Base-by-base conservation (phyloP, 306 rosid species). In the Cucurbita moschata region DNA sequence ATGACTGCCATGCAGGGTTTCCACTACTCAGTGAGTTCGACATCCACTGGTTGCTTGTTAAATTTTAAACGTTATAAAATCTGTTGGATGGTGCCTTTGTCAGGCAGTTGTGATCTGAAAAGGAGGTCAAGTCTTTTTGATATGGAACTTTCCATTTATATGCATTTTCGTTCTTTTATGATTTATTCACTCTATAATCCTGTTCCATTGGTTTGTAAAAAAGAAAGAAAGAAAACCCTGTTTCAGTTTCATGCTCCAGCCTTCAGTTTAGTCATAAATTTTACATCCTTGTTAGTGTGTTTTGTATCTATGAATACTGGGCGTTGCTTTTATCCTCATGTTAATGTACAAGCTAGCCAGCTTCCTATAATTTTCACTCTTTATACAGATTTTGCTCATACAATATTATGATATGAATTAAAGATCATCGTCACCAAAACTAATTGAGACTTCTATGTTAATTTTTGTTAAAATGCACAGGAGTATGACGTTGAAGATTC, bases 401-500 rank as follows among this genome's bases (percentile, higher is more conserved):
- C 14, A 47, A 46, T 47, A 69, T 12, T 67, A 70, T 46, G 71
- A 14, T 1, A 42, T 44, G 56, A 21, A 74, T 58, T 21, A 9
- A 21, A 55, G 63, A 55, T 59, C 58, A 59, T 74, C 55, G 39
- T 42, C 40, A 39, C 21, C 26, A 14, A 8, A 64, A 74, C 23
- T 44, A 26, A 26, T 44, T 74, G 43, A 59, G 77, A 56, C 78
- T 61, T 38, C 49, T 50, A 10, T 51, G 10, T 35, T 47, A 16
- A 65, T 18, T 52, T 66, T 37, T 53, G 64, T 71, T 39, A 71
- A 69, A 75, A 77, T 81, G 57, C 62, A 63, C 89, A 95, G 99
- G 99, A 95, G 81, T 95, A 95, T 80, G 99, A 95, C 58, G 92
- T 88, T 60, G 99, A 91, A 82, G 99, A 95, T 82, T 95, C 96